Evolutionary conservation across 768 basidiomycete species (phyloP).

Genomic region (Holtermanniella nyarrowii): DNA sequence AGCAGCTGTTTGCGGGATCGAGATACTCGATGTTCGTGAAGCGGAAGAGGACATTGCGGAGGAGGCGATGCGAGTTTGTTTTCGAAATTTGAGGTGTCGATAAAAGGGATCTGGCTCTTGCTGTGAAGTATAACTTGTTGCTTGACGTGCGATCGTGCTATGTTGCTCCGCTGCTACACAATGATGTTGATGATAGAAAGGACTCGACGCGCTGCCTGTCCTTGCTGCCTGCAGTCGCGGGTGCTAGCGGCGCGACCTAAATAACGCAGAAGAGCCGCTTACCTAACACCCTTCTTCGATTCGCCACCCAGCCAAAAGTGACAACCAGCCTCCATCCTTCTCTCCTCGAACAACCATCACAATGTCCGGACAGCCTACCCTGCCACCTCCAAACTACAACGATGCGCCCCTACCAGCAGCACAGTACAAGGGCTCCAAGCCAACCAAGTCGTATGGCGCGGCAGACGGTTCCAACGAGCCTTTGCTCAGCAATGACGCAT

Average conservation of each 20-base stretch:
- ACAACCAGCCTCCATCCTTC: neutral
- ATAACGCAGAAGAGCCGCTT: neutral
- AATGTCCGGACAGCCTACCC: neutral
- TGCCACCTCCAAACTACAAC: slow-evolving; percentile 30
- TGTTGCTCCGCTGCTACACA: too few relatives aligned
- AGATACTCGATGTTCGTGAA: slow-evolving; percentile 14
- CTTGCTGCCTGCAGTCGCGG: too few relatives aligned
- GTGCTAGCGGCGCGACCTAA: neutral
- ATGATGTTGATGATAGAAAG: neutral
- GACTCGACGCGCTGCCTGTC: too few relatives aligned
- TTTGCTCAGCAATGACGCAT: slow-evolving; percentile 7
- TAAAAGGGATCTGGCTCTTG: too few relatives aligned
- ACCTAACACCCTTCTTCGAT: slow-evolving; percentile 3
- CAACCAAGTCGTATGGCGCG: slow-evolving; percentile 5
- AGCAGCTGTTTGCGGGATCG: slow-evolving; percentile 38
- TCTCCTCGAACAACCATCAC: neutral
- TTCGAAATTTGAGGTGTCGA: too few relatives aligned
- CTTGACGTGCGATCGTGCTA: too few relatives aligned
- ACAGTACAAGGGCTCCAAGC: slow-evolving; percentile 23
- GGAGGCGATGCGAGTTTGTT: neutral
- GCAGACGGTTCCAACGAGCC: slow-evolving; percentile 11
- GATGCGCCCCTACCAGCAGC: slow-evolving; percentile 10
- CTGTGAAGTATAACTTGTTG: too few relatives aligned
- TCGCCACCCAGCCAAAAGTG: slow-evolving; percentile 11
- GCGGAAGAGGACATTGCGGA: neutral